phyloP scores from a whole-genome alignment of 441 rosid genomes.

The Populus hybrid region DNA sequence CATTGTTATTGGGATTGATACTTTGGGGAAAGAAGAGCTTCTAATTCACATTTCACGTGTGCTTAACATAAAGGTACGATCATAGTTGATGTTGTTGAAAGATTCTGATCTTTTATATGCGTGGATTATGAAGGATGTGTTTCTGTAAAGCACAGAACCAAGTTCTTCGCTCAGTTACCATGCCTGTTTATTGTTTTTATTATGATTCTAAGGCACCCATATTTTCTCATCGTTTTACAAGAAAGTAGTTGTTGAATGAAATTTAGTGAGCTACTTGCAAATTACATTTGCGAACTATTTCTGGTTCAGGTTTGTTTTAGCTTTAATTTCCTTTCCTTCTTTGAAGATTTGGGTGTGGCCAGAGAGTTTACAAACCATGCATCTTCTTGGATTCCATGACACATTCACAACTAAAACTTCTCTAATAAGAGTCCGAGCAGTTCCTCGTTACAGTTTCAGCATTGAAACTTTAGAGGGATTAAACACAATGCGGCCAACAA shows the following conservation, averaged over 20 bases:
- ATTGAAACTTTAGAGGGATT: no score
- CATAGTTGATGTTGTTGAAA: neutral
- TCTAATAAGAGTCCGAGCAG: no score
- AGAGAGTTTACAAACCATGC: constrained; percentile 82
- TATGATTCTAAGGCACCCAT: neutral
- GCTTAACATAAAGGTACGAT: constrained; percentile 58
- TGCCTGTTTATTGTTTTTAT: no score
- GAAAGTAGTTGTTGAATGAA: neutral
- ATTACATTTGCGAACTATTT: neutral
- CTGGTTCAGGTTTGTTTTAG: neutral
- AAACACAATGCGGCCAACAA: no score
- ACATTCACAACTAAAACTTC: no score
- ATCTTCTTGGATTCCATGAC: no score
- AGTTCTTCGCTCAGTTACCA: neutral
- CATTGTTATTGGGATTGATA: constrained; percentile 62
- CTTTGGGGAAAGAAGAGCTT: constrained; percentile 79
- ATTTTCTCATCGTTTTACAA: neutral
- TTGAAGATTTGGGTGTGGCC: constrained; percentile 94
- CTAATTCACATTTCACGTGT: constrained; percentile 48
- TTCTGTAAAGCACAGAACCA: neutral
- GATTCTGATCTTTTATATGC: neutral
- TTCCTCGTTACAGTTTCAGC: no score
- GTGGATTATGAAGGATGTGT: neutral
- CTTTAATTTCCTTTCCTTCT: constrained; percentile 14
- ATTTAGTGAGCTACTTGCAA: neutral